Evolutionary conservation across 805 yeast genomes (phyloP).

Genomic region (Ogataea paradorogensis): DNA sequence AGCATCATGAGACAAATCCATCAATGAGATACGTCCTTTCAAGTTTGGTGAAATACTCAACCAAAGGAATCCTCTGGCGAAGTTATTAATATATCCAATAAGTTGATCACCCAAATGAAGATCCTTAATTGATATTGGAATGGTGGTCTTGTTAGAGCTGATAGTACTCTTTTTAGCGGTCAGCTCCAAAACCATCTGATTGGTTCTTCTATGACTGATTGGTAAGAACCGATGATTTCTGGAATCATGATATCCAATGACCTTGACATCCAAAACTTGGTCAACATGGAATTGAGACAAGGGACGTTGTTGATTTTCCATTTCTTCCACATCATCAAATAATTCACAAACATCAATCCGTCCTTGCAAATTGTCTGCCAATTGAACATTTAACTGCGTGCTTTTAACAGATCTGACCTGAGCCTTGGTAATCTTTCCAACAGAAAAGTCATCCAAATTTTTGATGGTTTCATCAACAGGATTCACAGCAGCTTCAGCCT

Average conservation of each 20-base stretch:
- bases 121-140: slow-evolving; percentile 38
- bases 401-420: slow-evolving; percentile 59
- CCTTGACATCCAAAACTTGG: slow-evolving; percentile 54
- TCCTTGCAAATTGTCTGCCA: slow-evolving; percentile 78
- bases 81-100: slow-evolving; percentile 64
- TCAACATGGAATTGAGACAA: slow-evolving; percentile 57
- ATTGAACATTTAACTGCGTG: slow-evolving; percentile 68
- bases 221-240: slow-evolving; percentile 67
- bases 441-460: slow-evolving; percentile 46
- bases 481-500: slow-evolving; percentile 39
- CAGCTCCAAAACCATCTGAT: slow-evolving; percentile 61
- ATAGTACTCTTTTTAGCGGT: slow-evolving; percentile 48
- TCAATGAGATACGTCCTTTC: slow-evolving; percentile 61
- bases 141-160: slow-evolving; percentile 15
- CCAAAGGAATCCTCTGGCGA: slow-evolving; percentile 59
- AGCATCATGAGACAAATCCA: slow-evolving; percentile 61
- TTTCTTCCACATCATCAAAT: slow-evolving; percentile 50
- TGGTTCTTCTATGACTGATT: slow-evolving; percentile 54
- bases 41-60: slow-evolving; percentile 66
- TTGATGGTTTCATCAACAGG: slow-evolving; percentile 60
- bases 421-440: slow-evolving; percentile 64
- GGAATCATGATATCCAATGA: slow-evolving; percentile 76
- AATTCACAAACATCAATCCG: slow-evolving; percentile 74
- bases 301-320: slow-evolving; percentile 58
- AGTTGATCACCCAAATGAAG: slow-evolving; percentile 49